Evolutionary conservation across 2,329 filamentous ascomycete species (phyloP), one percentile per base, ranked within the genome.

Genomic region (Akanthomyces lecanii): DNA sequence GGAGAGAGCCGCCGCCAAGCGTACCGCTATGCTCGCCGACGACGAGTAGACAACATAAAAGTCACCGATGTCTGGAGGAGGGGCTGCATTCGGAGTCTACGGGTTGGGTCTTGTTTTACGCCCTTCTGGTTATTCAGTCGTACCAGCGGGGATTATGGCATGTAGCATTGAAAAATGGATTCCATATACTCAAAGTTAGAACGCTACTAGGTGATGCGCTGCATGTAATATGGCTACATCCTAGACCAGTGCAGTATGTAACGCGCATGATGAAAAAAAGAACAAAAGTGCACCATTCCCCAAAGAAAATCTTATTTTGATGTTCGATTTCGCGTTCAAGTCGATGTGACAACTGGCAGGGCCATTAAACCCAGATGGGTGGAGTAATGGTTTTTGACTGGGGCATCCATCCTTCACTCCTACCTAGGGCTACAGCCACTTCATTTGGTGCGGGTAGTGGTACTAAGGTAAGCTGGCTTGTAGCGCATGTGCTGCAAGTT

Each of bases 1-100:
- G 82, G 92, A 97, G 86, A 91, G 96, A 82, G 86, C 89, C 79
- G 81, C 84, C 78, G 89, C 90, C 80, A 99, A 99, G 94, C 88
- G 92, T 80, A 89, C 86, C 77, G 92, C 91, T 77, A 79, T 96
- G 79, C 78, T 89, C 75, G 91, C 84, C 78, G 92, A 92, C 76
- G 85, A 55, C 21, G 59, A 76, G 75, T 80, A 83, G 75, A 78
- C 76, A 72, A 77, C 77, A 74, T 80, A 77, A 72, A 75, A 69
- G 73, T 74, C 67, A 68, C 73, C 71, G 72, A 78, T 75, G 78
- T 79, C 75, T 77, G 80, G 76, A 80, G 76, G 79, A 79, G 77
- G 79, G 79, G 79, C 79, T 82, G 79, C 81, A 83, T 82, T 81
- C 78, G 82, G 82, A 83, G 82, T 84, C 81, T 82, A 79, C 78